These are phyloP conservation scores for Pythium plurisporium DNA, from an alignment of 352 stramenopile species.

Conservation along the genomic window DNA sequence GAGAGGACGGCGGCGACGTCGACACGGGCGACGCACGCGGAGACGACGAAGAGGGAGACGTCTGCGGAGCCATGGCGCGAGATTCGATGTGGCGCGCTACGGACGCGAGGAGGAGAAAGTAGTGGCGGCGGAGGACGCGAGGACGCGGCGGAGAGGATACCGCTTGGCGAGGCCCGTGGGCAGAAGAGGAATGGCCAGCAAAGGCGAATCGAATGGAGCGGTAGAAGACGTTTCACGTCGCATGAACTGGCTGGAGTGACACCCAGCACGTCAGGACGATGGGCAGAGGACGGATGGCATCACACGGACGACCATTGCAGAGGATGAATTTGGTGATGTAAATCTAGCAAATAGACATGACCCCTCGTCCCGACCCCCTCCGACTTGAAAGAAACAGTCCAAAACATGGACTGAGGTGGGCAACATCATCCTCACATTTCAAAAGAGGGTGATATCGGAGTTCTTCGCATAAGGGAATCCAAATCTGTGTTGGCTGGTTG, in stretches of 20 bases:
- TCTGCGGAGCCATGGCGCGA: slow-evolving; percentile 20
- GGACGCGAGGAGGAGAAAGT: not conserved
- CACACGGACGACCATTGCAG: not conserved
- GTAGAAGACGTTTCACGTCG: slow-evolving; percentile 11
- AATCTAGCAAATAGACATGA: slow-evolving; percentile 7
- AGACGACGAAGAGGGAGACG: not conserved
- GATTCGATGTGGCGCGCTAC: not conserved
- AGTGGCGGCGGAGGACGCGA: not conserved
- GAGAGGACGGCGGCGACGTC: slow-evolving; percentile 4
- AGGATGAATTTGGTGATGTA: not conserved
- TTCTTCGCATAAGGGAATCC: too few species aligned
- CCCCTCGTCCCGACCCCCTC: not conserved
- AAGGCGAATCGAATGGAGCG: not conserved
- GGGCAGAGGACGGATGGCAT: slow-evolving; percentile 2
- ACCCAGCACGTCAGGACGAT: slow-evolving; percentile 17
- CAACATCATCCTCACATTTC: too few species aligned
- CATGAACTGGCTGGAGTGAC: slow-evolving; percentile 10
- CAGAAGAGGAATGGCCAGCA: not conserved
- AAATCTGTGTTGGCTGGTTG: too few species aligned
- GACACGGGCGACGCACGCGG: not conserved
- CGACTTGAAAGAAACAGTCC: slow-evolving; percentile 15
- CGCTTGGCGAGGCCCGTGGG: not conserved
- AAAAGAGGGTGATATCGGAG: too few species aligned
- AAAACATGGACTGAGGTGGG: too few species aligned
- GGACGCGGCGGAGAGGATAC: not conserved